Evolutionary conservation across 768 basidiomycete species (phyloP).

Genomic region (Neoboletus subvelutipes): DNA sequence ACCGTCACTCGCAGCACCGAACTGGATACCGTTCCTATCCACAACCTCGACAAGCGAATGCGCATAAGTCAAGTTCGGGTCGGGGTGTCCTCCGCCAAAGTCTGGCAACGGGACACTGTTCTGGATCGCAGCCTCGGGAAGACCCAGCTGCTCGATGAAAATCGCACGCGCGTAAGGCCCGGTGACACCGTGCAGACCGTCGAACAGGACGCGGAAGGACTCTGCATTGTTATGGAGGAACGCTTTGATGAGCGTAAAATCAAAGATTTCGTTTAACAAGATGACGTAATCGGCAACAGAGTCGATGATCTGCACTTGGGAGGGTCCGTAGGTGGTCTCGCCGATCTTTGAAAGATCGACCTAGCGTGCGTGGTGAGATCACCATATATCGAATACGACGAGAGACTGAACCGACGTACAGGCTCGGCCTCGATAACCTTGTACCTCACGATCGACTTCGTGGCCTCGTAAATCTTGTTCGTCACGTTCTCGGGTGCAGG

Average conservation of each 20-base stretch:
- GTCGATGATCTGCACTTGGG: slow-evolving; percentile 89
- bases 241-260: slow-evolving; percentile 86
- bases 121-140: slow-evolving; percentile 79
- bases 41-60: slow-evolving; percentile 91
- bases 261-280: slow-evolving; percentile 87
- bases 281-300: slow-evolving; percentile 86
- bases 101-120: slow-evolving; percentile 91
- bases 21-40: slow-evolving; percentile 79
- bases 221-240: slow-evolving; percentile 73
- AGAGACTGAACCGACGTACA: slow-evolving; percentile 41
- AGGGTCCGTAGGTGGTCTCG: slow-evolving; percentile 75
- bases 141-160: slow-evolving; percentile 78
- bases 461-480: slow-evolving; percentile 91
- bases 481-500: slow-evolving; percentile 96
- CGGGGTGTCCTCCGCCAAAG: slow-evolving; percentile 97
- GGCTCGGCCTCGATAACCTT: slow-evolving; percentile 76
- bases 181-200: slow-evolving; percentile 94
- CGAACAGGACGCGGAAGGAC: slow-evolving; percentile 87
- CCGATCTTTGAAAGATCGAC: slow-evolving; percentile 85
- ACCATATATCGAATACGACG: not conserved
- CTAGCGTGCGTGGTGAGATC: slow-evolving; percentile 35
- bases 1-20: slow-evolving; percentile 96
- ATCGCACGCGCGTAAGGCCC: slow-evolving; percentile 93
- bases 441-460: slow-evolving; percentile 84
- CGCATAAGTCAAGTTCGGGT: slow-evolving; percentile 98